Evolutionary conservation across 1,284 basidiomycete species (phyloP).

Genomic region (Pseudomicrostroma phylloplanum): DNA sequence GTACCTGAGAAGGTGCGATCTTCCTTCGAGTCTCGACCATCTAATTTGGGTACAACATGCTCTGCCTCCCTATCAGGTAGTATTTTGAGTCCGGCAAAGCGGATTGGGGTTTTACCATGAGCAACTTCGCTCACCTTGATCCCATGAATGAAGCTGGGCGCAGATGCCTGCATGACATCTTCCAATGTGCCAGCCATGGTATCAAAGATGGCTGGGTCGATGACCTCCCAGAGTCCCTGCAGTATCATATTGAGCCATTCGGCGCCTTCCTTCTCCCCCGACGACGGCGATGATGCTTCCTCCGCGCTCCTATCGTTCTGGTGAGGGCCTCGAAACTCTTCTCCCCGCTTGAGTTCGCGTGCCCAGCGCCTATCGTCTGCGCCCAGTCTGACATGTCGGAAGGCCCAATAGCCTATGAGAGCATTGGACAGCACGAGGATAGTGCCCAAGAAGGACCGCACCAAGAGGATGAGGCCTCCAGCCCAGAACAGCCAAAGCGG

Average conservation of each 20-base stretch:
- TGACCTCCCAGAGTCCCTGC: conserved; percentile 25
- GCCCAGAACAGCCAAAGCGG: conserved; percentile 23
- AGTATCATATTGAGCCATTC: conserved; percentile 36
- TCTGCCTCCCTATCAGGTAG: not conserved
- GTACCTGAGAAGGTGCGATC: not conserved
- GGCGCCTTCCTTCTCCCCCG: conserved; percentile 22
- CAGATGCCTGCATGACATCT: conserved; percentile 34
- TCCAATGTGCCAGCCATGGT: conserved; percentile 26
- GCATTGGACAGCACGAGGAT: conserved; percentile 18
- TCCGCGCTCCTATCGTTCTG: not conserved
- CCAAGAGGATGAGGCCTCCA: conserved; percentile 10
- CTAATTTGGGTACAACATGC: not conserved
- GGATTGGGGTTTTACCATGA: conserved; percentile 22
- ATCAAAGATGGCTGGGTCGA: conserved; percentile 27
- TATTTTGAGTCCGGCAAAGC: conserved; percentile 7
- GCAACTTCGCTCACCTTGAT: conserved; percentile 34
- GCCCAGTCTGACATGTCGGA: conserved; percentile 8
- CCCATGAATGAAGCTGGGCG: conserved; percentile 26
- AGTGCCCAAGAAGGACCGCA: not conserved
- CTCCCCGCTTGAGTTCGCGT: conserved; percentile 12
- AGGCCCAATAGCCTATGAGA: conserved; percentile 29
- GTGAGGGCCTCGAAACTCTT: not conserved
- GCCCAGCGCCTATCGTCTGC: conserved; percentile 27
- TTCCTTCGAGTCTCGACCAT: conserved; percentile 5
- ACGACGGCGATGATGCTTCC: not conserved